These are phyloP conservation scores for Onygenales sp. DNA, from an alignment of 2,329 filamentous ascomycete species.

Conservation along the genomic window DNA sequence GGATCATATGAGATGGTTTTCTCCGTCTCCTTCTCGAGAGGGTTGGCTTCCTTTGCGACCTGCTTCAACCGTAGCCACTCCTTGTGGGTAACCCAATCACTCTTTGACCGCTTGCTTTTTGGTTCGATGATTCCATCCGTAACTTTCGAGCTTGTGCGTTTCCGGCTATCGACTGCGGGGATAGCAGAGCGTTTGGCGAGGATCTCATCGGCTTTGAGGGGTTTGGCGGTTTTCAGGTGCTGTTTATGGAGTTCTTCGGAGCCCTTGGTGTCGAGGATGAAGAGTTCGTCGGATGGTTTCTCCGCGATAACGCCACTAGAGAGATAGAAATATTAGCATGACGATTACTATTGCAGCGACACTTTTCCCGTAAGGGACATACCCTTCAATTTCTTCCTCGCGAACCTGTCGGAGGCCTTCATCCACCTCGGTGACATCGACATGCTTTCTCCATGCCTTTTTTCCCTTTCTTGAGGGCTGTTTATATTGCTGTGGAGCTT, in stretches of 20 bases:
- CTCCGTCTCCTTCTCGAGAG: conserved; percentile 46
- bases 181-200: conserved; percentile 74
- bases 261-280: conserved; percentile 68
- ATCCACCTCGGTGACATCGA: conserved; percentile 81
- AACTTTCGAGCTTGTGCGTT: conserved; percentile 58
- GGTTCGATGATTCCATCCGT: conserved; percentile 62
- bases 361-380: conserved; percentile 15
- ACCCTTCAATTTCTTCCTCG: conserved; percentile 87
- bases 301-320: conserved; percentile 74
- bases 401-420: conserved; percentile 74
- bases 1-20: conserved; percentile 55
- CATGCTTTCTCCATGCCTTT: conserved; percentile 97
- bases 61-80: conserved; percentile 69
- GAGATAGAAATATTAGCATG: conserved; percentile 9
- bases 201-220: conserved; percentile 84
- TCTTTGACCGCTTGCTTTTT: conserved; percentile 63
- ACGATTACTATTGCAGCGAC: conserved; percentile 4
- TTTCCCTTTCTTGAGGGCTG: conserved; percentile 95
- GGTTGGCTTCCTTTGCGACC: conserved; percentile 59
- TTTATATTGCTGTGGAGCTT: conserved; percentile 67
- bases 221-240: conserved; percentile 60
- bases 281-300: conserved; percentile 72
- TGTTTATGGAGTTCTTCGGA: conserved; percentile 57
- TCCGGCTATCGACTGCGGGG: conserved; percentile 67
- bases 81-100: conserved; percentile 72